Evolutionary conservation across 225 moss, liverwort and hornwort species (phyloP).

Genomic region (Thuidium tamariscinum): DNA sequence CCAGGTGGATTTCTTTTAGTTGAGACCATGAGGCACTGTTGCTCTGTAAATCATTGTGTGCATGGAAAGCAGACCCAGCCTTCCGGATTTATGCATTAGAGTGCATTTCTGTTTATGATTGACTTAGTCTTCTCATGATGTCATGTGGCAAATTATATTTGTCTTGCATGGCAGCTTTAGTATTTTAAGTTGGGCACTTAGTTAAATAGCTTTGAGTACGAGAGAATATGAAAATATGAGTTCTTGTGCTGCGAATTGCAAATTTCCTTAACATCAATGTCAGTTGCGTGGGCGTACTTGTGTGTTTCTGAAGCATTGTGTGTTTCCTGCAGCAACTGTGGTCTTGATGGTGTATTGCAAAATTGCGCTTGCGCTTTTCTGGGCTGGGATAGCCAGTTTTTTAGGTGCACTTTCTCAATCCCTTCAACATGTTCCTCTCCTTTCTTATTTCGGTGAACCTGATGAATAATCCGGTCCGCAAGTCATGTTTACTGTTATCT

Average conservation of each 20-base stretch:
- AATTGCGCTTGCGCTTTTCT: constrained; percentile 75
- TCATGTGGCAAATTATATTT: background rate
- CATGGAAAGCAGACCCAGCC: background rate
- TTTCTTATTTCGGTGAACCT: background rate
- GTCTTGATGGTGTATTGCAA: constrained; percentile 87
- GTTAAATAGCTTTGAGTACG: background rate
- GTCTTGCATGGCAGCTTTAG: background rate
- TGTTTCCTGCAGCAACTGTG: constrained; percentile 54
- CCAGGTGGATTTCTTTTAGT: background rate
- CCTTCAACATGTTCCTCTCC: background rate
- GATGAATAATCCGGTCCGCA: background rate
- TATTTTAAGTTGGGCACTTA: background rate
- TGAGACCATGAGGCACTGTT: background rate
- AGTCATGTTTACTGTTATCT: background rate
- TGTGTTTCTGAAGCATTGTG: background rate
- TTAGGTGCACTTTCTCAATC: constrained; percentile 36
- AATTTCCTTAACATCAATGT: background rate
- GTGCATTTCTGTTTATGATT: background rate
- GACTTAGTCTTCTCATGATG: background rate
- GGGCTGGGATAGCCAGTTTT: constrained; percentile 68
- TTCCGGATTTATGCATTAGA: background rate
- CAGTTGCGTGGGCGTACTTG: background rate
- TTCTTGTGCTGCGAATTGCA: background rate
- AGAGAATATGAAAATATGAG: background rate
- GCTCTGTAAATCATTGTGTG: background rate